phyloP scores from a whole-genome alignment of 78 protist species.

The Protostelium mycophagum region DNA sequence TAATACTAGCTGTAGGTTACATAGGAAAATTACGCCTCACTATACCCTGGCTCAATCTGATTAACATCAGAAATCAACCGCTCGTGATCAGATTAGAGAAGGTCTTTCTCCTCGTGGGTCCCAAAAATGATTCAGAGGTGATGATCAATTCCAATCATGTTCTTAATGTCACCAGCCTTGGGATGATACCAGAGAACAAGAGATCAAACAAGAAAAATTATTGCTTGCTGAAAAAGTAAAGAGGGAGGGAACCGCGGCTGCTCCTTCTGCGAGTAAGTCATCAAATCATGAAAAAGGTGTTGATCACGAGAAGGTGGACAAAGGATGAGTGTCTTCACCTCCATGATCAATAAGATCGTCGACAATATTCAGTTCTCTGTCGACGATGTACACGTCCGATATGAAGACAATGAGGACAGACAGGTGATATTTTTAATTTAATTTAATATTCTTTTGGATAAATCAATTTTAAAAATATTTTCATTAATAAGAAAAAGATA shows the following conservation, averaged over 20 bases:
- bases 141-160: not conserved
- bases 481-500: no score
- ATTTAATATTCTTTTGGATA: not conserved
- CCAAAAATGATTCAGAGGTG: not conserved
- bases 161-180: not conserved
- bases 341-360: constrained; percentile 48
- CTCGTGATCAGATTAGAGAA: not conserved
- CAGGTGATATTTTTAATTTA: not conserved
- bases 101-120: not conserved
- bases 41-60: not conserved
- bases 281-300: not conserved
- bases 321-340: not conserved
- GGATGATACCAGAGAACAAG: not conserved
- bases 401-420: constrained; percentile 37
- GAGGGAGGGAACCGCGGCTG: not conserved
- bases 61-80: not conserved
- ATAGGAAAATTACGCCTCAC: not conserved
- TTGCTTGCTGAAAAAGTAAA: not conserved
- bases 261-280: not conserved
- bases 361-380: constrained; percentile 53
- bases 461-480: no score
- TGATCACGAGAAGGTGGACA: not conserved
- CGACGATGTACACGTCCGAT: constrained; percentile 52
- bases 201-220: not conserved
- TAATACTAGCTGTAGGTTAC: not conserved